phyloP scores from a whole-genome alignment of 345 rosid species.

The Arabis hirsuta region DNA sequence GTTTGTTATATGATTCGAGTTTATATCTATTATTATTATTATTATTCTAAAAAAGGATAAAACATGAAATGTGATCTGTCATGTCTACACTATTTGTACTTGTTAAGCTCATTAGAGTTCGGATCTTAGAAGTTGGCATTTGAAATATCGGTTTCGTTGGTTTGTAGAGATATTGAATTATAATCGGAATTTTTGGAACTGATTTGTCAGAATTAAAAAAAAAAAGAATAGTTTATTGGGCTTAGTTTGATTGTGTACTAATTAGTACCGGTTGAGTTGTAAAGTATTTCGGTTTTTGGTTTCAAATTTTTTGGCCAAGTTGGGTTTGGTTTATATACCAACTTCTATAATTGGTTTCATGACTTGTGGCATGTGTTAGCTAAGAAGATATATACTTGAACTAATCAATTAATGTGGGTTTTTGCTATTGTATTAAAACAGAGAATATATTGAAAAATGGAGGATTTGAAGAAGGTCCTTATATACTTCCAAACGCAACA shows the following conservation, averaged over 20 bases:
- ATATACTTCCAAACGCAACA: slow-evolving; percentile 66
- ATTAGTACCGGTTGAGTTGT: too few species aligned
- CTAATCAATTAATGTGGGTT: background rate
- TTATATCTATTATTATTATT: background rate
- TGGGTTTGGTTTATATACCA: background rate
- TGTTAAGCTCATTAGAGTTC: slow-evolving; percentile 7
- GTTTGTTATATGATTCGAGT: background rate
- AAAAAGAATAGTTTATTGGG: too few species aligned
- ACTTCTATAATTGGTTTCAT: background rate
- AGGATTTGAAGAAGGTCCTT: slow-evolving; percentile 86
- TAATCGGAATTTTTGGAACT: too few species aligned
- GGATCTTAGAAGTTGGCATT: background rate
- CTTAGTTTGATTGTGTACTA: too few species aligned
- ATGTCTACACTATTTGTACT: background rate
- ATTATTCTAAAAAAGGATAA: too few species aligned
- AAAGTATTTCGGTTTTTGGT: too few species aligned
- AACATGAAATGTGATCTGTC: slow-evolving; percentile 6
- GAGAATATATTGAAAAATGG: slow-evolving; percentile 76
- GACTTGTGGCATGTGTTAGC: slow-evolving; percentile 6
- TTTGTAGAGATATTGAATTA: background rate
- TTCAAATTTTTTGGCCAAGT: background rate
- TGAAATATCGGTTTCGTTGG: background rate
- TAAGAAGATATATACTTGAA: background rate
- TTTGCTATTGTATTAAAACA: slow-evolving; percentile 32
- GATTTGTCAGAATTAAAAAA: too few species aligned